Percentiles rank a stretch among this genome's conserved stretches.
Conservation (phyloP, 2,329 filamentous ascomycete species). For the Pseudopithomyces chartarum region DNA sequence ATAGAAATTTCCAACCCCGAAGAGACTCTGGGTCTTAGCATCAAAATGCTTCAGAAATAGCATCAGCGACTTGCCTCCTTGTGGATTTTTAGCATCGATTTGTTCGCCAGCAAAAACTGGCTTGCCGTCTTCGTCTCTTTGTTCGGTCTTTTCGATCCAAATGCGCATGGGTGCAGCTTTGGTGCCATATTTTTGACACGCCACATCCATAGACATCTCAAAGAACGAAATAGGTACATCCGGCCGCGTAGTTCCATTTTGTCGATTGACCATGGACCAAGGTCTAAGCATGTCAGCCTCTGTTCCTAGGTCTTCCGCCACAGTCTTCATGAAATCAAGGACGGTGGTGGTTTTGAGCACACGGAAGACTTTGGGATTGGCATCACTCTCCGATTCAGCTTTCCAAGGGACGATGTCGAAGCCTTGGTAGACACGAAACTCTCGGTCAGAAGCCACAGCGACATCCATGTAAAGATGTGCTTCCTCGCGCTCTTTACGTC, state of each 20-base stretch:
- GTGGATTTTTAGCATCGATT: conserved; percentile 59
- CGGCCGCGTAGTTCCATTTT: conserved; percentile 94
- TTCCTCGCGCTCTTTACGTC: conserved; percentile 87
- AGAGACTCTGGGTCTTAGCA: conserved; percentile 72
- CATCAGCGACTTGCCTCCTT: conserved; percentile 66
- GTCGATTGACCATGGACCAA: conserved; percentile 98
- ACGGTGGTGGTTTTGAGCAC: conserved; percentile 77
- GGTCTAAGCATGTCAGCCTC: conserved; percentile 75
- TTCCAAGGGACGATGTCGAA: conserved; percentile 73
- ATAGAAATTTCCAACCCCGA: conserved; percentile 82
- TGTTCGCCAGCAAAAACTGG: conserved; percentile 72
- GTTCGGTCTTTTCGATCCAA: conserved; percentile 78
- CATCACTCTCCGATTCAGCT: conserved; percentile 63
- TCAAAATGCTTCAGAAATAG: conserved; percentile 95
- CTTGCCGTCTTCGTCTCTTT: conserved; percentile 71
- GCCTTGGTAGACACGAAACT: conserved; percentile 79
- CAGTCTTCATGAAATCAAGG: conserved; percentile 70
- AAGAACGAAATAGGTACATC: conserved; percentile 83
- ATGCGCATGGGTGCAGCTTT: conserved; percentile 73
- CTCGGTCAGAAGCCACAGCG: conserved; percentile 78
- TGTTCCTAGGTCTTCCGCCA: conserved; percentile 72
- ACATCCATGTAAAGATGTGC: conserved; percentile 90
- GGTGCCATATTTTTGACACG: conserved; percentile 69
- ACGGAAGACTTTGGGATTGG: conserved; percentile 74
- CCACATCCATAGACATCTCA: conserved; percentile 70